Evolutionary conservation across 1,284 basidiomycete species (phyloP).

Genomic region (Ceratobasidium sp.): DNA sequence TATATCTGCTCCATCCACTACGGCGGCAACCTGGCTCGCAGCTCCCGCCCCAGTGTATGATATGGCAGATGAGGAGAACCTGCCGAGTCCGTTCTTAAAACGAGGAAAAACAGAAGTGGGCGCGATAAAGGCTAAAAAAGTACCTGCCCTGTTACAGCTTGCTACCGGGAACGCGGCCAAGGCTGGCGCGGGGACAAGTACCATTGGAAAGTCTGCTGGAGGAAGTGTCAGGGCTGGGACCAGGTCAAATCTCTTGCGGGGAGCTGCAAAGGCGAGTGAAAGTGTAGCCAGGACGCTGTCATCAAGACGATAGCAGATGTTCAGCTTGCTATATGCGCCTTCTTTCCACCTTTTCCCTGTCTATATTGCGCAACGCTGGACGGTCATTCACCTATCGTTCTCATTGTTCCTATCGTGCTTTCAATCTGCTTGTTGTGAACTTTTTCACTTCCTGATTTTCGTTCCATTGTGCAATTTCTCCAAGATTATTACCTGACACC

Average conservation of each 20-base stretch:
- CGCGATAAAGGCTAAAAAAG: conserved; percentile 8
- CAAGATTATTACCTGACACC: neutral
- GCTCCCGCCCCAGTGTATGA: conserved; percentile 65
- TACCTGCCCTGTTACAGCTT: conserved; percentile 25
- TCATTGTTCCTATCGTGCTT: conserved; percentile 26
- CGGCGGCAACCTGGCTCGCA: conserved; percentile 28
- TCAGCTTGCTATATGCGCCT: neutral
- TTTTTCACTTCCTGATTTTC: neutral
- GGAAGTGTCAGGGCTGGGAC: conserved; percentile 14
- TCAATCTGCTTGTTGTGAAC: neutral
- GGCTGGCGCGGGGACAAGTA: conserved; percentile 14
- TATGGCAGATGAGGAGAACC: conserved; percentile 79
- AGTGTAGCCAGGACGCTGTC: conserved; percentile 32
- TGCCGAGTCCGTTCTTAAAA: conserved; percentile 84
- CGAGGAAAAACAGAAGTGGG: conserved; percentile 18
- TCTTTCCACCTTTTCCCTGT: neutral
- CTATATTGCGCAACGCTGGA: neutral
- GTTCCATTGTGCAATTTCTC: conserved; percentile 11
- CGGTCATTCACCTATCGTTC: neutral
- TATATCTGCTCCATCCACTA: conserved; percentile 27
- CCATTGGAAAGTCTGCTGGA: neutral
- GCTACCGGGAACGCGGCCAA: conserved; percentile 36
- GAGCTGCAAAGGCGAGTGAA: conserved; percentile 25
- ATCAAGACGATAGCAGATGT: conserved; percentile 8
- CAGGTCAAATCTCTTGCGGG: conserved; percentile 20